Evolutionary conservation across 495 filamentous ascomycete genomes (phyloP).

Genomic region (Penicillium argentinense): DNA sequence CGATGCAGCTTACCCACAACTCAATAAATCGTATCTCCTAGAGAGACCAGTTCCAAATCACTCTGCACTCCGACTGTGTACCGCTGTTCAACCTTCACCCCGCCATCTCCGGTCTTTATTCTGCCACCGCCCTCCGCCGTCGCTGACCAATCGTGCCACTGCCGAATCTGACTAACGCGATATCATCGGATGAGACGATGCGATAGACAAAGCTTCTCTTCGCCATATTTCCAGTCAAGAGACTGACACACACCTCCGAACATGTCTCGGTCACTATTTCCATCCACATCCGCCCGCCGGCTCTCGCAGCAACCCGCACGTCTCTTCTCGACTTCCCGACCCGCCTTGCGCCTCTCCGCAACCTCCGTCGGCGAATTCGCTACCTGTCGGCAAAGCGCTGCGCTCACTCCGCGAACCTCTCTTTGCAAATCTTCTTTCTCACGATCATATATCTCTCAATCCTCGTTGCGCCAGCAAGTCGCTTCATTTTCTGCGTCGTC

Average conservation of each 20-base stretch:
- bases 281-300: slow-evolving; percentile 21
- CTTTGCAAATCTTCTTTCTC: background rate
- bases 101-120: slow-evolving; percentile 20
- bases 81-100: slow-evolving; percentile 13
- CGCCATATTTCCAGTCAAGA: background rate
- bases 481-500: slow-evolving; percentile 36
- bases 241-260: background rate
- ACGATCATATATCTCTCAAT: background rate
- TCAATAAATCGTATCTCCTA: too few relatives aligned
- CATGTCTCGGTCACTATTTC: slow-evolving; percentile 34
- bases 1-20: too few relatives aligned
- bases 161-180: slow-evolving; percentile 33
- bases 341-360: slow-evolving; percentile 36
- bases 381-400: slow-evolving; percentile 12
- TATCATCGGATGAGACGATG: slow-evolving; percentile 21
- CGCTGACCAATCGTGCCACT: slow-evolving; percentile 35
- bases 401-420: slow-evolving; percentile 3
- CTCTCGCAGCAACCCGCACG: slow-evolving; percentile 22
- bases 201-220: slow-evolving; percentile 11
- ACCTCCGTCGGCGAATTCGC: slow-evolving; percentile 24
- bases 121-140: slow-evolving; percentile 28
- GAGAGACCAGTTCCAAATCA: too few relatives aligned
- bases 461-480: slow-evolving; percentile 13
- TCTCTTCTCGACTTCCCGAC: slow-evolving; percentile 30
- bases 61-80: too few relatives aligned